These are phyloP conservation scores for Boechera divaricarpa DNA, from an alignment of 345 rosid species.

Conservation along the genomic window DNA sequence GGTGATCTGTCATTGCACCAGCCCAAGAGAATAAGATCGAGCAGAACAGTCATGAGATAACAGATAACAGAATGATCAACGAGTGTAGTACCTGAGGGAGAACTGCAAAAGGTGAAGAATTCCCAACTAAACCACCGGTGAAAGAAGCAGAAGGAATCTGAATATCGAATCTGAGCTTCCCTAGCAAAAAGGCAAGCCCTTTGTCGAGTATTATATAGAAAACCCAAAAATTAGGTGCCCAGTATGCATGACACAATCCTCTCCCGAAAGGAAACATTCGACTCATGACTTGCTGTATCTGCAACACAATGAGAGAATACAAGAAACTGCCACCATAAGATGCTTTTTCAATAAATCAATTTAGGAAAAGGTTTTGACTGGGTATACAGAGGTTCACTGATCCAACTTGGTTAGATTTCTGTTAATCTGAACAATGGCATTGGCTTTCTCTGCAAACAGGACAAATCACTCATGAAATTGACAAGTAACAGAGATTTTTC, in stretches of 20 bases:
- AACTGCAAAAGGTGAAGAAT: constrained; percentile 74
- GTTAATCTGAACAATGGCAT: background rate
- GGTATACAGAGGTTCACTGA: background rate
- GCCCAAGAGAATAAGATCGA: background rate
- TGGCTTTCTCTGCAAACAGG: background rate
- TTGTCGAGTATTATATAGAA: constrained; percentile 86
- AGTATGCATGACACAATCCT: constrained; percentile 96
- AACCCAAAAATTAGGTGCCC: constrained; percentile 99
- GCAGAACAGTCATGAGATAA: background rate
- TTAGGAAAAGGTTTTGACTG: background rate
- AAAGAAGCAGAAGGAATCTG: constrained; percentile 73
- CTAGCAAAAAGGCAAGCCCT: constrained; percentile 59
- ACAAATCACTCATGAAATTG: background rate
- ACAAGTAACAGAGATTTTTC: background rate
- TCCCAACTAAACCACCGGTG: constrained; percentile 90
- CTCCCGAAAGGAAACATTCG: constrained; percentile 98
- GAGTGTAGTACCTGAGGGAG: constrained; percentile 66
- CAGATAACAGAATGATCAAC: background rate
- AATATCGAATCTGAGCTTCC: constrained; percentile 61
- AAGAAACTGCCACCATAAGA: constrained; percentile 11
- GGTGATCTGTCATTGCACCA: constrained; percentile 59
- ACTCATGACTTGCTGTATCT: constrained; percentile 77
- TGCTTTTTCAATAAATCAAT: background rate
- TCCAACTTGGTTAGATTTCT: background rate
- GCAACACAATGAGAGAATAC: constrained; percentile 42